Conservation (phyloP, 2,329 filamentous ascomycete species). For the Claviceps purpurea region DNA sequence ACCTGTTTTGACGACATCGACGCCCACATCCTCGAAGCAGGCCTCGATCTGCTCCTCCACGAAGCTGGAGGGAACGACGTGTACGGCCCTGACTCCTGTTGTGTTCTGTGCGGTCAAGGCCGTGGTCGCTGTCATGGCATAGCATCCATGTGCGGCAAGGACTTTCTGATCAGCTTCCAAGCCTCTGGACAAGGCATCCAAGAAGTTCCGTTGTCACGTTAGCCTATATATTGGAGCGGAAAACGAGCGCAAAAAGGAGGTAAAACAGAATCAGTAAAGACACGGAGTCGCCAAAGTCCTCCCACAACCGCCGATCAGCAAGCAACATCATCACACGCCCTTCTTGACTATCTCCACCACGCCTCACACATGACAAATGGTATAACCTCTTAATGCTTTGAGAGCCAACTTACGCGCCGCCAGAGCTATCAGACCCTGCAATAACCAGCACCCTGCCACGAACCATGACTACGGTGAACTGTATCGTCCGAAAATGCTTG, state of each 20-base stretch:
- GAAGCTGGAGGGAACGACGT: conserved; percentile 65
- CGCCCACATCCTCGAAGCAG: conserved; percentile 69
- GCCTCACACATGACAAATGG: too few relatives aligned
- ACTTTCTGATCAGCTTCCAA: conserved; percentile 95
- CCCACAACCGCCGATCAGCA: too few relatives aligned
- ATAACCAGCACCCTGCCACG: conserved; percentile 57
- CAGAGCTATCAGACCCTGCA: conserved; percentile 81
- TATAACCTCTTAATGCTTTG: too few relatives aligned
- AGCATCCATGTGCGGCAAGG: conserved; percentile 80
- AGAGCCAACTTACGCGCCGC: conserved; percentile 53
- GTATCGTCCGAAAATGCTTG: too few relatives aligned
- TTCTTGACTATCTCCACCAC: too few relatives aligned
- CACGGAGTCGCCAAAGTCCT: too few relatives aligned
- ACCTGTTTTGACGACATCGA: conserved; percentile 90
- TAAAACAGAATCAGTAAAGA: too few relatives aligned
- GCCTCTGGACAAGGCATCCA: conserved; percentile 41
- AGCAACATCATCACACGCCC: too few relatives aligned
- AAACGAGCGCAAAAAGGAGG: background rate
- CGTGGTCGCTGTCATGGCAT: conserved; percentile 91
- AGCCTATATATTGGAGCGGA: background rate
- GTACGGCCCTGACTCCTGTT: conserved; percentile 66
- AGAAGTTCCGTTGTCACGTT: background rate
- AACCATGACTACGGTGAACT: conserved; percentile 17
- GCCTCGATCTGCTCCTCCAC: conserved; percentile 76
- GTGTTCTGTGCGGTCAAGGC: conserved; percentile 97